A percentile compares a stretch with the other conserved stretches of the same genome.
Conservation (phyloP, 495 filamentous ascomycete genomes). For the Chaetomium tenue region DNA sequence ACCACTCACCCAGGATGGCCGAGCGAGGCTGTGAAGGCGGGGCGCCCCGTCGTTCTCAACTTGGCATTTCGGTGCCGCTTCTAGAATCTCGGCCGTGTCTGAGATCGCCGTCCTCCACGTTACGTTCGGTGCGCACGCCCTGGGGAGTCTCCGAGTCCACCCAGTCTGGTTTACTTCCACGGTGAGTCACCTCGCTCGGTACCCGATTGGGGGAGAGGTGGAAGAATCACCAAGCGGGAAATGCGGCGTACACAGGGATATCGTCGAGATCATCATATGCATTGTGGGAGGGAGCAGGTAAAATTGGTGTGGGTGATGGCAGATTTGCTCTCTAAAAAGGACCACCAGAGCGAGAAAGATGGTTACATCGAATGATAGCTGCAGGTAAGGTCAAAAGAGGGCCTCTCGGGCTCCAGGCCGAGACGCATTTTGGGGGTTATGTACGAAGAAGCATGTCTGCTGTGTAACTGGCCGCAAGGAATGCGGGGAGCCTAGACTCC, state of each 20-base stretch:
- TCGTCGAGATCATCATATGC: background rate
- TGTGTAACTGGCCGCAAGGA: background rate
- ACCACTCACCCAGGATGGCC: background rate
- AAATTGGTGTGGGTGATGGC: background rate
- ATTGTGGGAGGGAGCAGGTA: too few species aligned
- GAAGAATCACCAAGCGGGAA: too few species aligned
- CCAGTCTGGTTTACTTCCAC: background rate
- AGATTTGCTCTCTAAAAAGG: background rate
- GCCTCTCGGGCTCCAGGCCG: too few species aligned
- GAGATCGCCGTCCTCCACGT: background rate
- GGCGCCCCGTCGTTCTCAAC: background rate
- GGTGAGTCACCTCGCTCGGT: constrained; percentile 14
- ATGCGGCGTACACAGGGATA: too few species aligned
- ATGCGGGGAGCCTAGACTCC: background rate
- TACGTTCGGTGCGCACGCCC: background rate
- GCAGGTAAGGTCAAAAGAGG: background rate
- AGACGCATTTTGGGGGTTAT: too few species aligned
- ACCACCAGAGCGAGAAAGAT: background rate
- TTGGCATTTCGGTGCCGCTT: constrained; percentile 3
- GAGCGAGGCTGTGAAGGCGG: constrained; percentile 10
- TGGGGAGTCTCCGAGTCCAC: background rate
- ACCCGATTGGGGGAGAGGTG: background rate
- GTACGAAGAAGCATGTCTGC: background rate
- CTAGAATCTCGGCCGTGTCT: background rate
- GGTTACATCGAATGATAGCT: background rate